Conservation (phyloP, 352 stramenopile genomes). For the Plasmopara viticola region DNA sequence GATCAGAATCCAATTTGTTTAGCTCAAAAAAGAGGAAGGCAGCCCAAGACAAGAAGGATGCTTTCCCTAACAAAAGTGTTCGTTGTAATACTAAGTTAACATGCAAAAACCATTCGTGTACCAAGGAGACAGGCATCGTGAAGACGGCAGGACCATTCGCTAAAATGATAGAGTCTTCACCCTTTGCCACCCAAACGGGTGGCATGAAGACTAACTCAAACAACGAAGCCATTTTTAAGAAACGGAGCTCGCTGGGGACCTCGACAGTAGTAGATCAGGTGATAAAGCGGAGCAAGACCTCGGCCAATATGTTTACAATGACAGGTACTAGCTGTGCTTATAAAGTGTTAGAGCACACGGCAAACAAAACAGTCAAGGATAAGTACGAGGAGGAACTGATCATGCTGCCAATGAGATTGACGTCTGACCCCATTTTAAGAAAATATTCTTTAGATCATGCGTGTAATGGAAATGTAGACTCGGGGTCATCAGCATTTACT, state of each 20-base stretch:
- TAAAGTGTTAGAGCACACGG: slow-evolving; percentile 1
- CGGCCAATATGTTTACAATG: slow-evolving; percentile 8
- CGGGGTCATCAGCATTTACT: no score
- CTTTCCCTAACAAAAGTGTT: slow-evolving; percentile 13
- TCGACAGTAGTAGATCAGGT: slow-evolving; percentile 6
- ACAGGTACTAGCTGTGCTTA: slow-evolving; percentile 2
- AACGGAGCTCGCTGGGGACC: slow-evolving; percentile 12
- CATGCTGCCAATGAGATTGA: background rate
- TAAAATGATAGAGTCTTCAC: slow-evolving; percentile 2
- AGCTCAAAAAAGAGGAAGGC: slow-evolving; percentile 24
- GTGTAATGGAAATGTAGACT: slow-evolving; percentile 1
- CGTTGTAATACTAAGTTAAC: slow-evolving; percentile 1
- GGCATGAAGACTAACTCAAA: slow-evolving; percentile 3
- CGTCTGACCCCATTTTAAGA: slow-evolving; percentile 1
- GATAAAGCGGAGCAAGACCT: slow-evolving; percentile 17
- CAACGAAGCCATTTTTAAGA: slow-evolving; percentile 12
- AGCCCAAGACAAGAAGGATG: slow-evolving; percentile 2
- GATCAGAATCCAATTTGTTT: slow-evolving; percentile 18
- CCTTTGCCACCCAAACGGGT: slow-evolving; percentile 3
- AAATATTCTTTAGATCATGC: slow-evolving; percentile 1
- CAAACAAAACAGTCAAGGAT: background rate
- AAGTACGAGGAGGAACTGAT: slow-evolving; percentile 8
- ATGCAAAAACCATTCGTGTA: slow-evolving; percentile 3
- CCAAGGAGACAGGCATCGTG: slow-evolving; percentile 4
- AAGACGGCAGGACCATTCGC: slow-evolving; percentile 3